These are phyloP conservation scores for Pholiota conissans DNA, from an alignment of 768 basidiomycete species.

Conservation along the genomic window DNA sequence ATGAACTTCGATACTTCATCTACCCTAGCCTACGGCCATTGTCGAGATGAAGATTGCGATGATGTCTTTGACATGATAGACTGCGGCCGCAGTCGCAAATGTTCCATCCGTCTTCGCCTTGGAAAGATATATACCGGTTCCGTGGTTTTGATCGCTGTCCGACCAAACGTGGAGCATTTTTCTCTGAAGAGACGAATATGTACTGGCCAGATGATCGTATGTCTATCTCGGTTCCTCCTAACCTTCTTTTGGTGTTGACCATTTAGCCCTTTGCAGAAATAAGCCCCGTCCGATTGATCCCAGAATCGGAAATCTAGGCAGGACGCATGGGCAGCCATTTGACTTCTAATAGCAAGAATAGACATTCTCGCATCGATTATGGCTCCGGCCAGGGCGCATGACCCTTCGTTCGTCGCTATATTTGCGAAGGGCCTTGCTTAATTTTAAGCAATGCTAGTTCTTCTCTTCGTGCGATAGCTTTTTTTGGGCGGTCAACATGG, in stretches of 20 bases:
- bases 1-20: neutral
- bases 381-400: neutral
- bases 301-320: neutral
- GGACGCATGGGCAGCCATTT: neutral
- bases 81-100: neutral
- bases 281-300: neutral
- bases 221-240: neutral
- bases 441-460: neutral
- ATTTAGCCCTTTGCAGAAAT: neutral
- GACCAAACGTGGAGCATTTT: slow-evolving; percentile 1
- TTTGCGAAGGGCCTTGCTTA: neutral
- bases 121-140: neutral
- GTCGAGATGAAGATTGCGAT: no score
- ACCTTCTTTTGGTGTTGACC: neutral
- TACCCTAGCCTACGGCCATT: neutral
- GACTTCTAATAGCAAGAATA: neutral
- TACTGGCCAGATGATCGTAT: neutral
- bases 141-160: slow-evolving; percentile 1
- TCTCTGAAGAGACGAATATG: neutral
- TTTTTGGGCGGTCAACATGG: neutral
- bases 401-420: neutral
- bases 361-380: neutral
- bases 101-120: neutral
- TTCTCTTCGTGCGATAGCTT: neutral
- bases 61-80: no score